Percentiles rank a stretch among this genome's conserved stretches.
These are phyloP conservation scores for Xanthoparmelia taractica DNA, from an alignment of 495 filamentous ascomycete genomes.

Conservation along the genomic window DNA sequence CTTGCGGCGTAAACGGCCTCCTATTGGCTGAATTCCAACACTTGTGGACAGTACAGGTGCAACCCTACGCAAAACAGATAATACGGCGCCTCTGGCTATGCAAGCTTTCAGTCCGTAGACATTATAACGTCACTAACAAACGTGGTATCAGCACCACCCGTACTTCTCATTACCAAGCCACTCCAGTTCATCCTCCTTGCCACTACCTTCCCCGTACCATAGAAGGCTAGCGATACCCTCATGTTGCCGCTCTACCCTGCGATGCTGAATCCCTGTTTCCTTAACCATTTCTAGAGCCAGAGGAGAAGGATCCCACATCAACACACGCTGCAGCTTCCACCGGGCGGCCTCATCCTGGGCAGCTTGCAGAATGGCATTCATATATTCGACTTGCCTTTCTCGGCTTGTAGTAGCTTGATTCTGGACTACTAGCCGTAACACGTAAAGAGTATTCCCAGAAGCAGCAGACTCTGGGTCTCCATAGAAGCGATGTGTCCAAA, in stretches of 20 bases:
- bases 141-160: constrained; percentile 8
- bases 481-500: constrained; percentile 20
- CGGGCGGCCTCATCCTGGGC: constrained; percentile 23
- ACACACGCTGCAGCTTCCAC: constrained; percentile 18
- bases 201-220: constrained; percentile 17
- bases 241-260: constrained; percentile 14
- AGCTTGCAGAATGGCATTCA: constrained; percentile 19
- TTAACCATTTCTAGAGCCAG: constrained; percentile 17
- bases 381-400: constrained; percentile 7
- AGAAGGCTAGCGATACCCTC: constrained; percentile 20
- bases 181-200: neutral
- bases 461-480: constrained; percentile 2
- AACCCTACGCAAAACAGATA: too few relatives aligned
- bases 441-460: constrained; percentile 16
- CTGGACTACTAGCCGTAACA: constrained; percentile 19
- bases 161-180: constrained; percentile 15
- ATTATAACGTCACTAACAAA: neutral
- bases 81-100: too few relatives aligned
- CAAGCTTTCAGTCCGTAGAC: too few relatives aligned
- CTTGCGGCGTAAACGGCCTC: too few relatives aligned
- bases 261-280: constrained; percentile 11
- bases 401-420: neutral
- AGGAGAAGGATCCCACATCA: constrained; percentile 23
- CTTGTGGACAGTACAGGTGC: too few relatives aligned
- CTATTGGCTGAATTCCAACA: too few relatives aligned